These are phyloP conservation scores for Aspergillus sp. DNA, from an alignment of 2,329 filamentous ascomycete species.

Conservation along the genomic window DNA sequence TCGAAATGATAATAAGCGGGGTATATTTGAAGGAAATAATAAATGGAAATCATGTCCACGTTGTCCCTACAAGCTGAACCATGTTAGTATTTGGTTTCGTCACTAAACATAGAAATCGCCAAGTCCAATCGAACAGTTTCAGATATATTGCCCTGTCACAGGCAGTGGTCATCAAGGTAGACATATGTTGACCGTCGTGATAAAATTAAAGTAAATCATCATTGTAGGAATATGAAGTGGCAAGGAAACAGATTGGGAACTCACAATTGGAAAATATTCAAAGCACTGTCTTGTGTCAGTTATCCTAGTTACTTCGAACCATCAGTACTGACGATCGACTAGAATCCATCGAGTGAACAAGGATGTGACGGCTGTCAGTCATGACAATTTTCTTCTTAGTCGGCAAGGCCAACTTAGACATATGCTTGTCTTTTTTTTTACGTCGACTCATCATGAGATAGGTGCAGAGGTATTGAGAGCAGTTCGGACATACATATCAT, in stretches of 20 bases:
- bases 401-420: slow-evolving; percentile 70
- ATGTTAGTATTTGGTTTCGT: slow-evolving; percentile 2
- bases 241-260: slow-evolving; percentile 7
- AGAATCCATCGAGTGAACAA: slow-evolving; percentile 15
- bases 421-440: slow-evolving; percentile 90
- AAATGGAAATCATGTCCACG: background rate
- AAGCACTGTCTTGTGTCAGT: background rate
- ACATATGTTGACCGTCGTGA: slow-evolving; percentile 89
- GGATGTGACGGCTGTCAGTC: slow-evolving; percentile 43
- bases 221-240: slow-evolving; percentile 44
- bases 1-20: no score
- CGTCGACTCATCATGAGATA: slow-evolving; percentile 77
- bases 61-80: background rate
- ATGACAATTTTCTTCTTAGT: slow-evolving; percentile 55
- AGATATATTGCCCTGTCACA: slow-evolving; percentile 66
- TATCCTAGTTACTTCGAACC: slow-evolving; percentile 12
- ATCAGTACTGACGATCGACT: slow-evolving; percentile 29
- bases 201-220: slow-evolving; percentile 67
- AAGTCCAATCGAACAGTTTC: slow-evolving; percentile 14
- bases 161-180: slow-evolving; percentile 74
- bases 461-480: slow-evolving; percentile 18
- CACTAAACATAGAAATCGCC: background rate
- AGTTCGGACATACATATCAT: slow-evolving; percentile 26
- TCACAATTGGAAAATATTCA: slow-evolving; percentile 13
- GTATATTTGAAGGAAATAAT: background rate